phyloP scores from a whole-genome alignment of 2,329 filamentous ascomycete species.

The Thelonectria blattea region DNA sequence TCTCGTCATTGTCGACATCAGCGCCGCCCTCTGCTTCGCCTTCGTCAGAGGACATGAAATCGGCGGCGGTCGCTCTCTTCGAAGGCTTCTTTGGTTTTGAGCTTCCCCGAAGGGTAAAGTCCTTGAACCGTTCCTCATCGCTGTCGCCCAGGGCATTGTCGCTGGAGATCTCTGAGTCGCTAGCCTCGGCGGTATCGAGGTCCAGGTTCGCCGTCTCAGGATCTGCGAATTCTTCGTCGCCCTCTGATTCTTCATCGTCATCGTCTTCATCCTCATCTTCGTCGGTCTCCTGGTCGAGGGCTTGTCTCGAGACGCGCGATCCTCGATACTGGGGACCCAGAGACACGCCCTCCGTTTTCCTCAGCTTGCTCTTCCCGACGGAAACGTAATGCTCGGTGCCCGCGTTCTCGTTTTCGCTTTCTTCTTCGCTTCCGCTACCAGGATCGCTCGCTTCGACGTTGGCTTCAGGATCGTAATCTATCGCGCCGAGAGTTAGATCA shows the following conservation, averaged over 20 bases:
- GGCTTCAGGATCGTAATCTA: conserved; percentile 84
- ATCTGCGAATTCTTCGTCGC: conserved; percentile 61
- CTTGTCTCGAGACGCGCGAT: conserved; percentile 73
- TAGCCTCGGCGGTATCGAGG: conserved; percentile 54
- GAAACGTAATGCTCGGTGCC: conserved; percentile 87
- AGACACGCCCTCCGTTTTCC: conserved; percentile 70
- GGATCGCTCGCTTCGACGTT: conserved; percentile 62
- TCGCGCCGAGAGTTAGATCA: conserved; percentile 20
- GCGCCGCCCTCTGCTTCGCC: conserved; percentile 44
- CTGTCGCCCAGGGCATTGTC: conserved; percentile 79
- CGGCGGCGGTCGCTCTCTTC: conserved; percentile 58
- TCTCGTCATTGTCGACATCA: conserved; percentile 44
- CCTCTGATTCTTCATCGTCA: conserved; percentile 50
- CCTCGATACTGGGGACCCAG: conserved; percentile 85
- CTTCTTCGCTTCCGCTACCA: conserved; percentile 56
- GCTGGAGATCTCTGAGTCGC: conserved; percentile 68
- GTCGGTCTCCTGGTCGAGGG: conserved; percentile 64
- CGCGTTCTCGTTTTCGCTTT: conserved; percentile 57
- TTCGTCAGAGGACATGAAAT: conserved; percentile 59
- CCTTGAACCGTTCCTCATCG: conserved; percentile 82
- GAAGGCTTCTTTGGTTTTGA: conserved; percentile 52
- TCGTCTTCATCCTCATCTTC: conserved; percentile 57
- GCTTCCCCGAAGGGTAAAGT: conserved; percentile 70
- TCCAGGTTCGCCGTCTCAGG: conserved; percentile 62
- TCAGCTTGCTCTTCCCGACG: conserved; percentile 84